Percentiles rank a stretch among this genome's conserved stretches.
Evolutionary conservation across 169 alveolate genomes (phyloP).

Genomic region (Plasmodium coatneyi): DNA sequence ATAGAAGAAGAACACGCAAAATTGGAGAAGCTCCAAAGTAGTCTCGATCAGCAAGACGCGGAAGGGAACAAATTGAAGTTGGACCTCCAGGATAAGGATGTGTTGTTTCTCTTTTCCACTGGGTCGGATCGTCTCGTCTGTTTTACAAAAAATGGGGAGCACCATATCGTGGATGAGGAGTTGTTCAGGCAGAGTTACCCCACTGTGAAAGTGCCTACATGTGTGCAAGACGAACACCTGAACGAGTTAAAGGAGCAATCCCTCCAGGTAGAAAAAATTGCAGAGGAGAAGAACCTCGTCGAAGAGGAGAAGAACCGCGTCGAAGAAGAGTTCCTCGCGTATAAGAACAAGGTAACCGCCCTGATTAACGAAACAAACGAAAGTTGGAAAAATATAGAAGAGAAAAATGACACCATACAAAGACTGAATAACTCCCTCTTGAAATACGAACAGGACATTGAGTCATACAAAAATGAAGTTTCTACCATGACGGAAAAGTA

Average conservation of each 20-base stretch:
- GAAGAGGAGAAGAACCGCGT: slow-evolving; percentile 26
- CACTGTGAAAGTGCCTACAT: neutral
- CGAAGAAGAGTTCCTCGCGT: slow-evolving; percentile 32
- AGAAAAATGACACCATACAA: slow-evolving; percentile 14
- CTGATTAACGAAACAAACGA: slow-evolving; percentile 40
- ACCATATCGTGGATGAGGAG: neutral
- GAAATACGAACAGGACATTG: slow-evolving; percentile 45
- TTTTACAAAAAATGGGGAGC: slow-evolving; percentile 20
- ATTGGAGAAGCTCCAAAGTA: neutral
- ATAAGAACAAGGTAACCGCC: slow-evolving; percentile 26
- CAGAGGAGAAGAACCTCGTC: neutral
- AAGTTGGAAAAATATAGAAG: slow-evolving; percentile 37
- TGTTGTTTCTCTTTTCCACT: neutral
- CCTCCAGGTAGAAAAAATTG: neutral
- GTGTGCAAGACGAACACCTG: slow-evolving; percentile 14
- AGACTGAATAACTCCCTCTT: slow-evolving; percentile 13
- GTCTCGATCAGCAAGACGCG: neutral
- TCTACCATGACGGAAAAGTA: slow-evolving; percentile 18
- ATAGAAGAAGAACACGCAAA: slow-evolving; percentile 4
- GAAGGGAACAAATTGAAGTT: neutral
- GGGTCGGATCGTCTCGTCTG: slow-evolving; percentile 10
- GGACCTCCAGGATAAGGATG: slow-evolving; percentile 4
- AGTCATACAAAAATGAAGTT: slow-evolving; percentile 30
- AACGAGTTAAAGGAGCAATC: neutral
- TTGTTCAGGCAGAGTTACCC: slow-evolving; percentile 16